Base-by-base conservation (phyloP, 768 basidiomycete genomes). In the Naganishia onofrii region DNA sequence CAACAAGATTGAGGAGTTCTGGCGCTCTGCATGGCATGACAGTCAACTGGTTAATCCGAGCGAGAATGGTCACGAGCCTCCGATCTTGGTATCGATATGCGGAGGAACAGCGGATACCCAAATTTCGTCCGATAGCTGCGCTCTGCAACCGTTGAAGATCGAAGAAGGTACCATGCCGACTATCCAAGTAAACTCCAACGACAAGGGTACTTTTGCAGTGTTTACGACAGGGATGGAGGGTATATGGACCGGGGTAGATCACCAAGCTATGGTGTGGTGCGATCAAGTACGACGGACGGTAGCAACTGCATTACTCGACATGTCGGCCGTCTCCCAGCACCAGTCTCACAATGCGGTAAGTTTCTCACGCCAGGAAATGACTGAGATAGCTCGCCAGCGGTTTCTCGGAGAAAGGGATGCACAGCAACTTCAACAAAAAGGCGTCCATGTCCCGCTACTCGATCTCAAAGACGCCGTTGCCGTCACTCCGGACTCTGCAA, bases 241-340 rank as follows among this genome's bases (percentile, higher is more conserved):
- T n/a, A 86, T 89, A 2, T 95, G 93, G 91, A 92, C 94, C 1
- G 92, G 92, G 1, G 91, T 97, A 5, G 95, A 94, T 29, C 96
- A 99, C 79, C 88, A 88, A 51, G 94, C 91, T 70, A 94, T 97
- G 87, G 92, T 98, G 4, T 99, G 96, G 96, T 98, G 96, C 77
- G 92, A 97, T 80, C 96, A 99, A 81, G 88, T 97, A 12, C 89
- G 96, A 48, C 92, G 89, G 90, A 86, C 88, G 28, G 84, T 95
- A 38, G 93, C 93, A 19, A 85, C 91, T 65, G 87, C 88, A 23
- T 88, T 88, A 29, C 81, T 97, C 7, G 90, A 92, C 74, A 78
- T 74, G 70, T 51, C 52, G 26, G 53, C 52, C 13, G 55, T 42
- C 21, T 26, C 48, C 4, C 3, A 42, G 23, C 12, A 54, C 6